A percentile compares a stretch with the other conserved stretches of the same genome.
These are phyloP conservation scores for Amaranthus tricolor DNA, from an alignment of 179 eudicot species.

Conservation along the genomic window DNA sequence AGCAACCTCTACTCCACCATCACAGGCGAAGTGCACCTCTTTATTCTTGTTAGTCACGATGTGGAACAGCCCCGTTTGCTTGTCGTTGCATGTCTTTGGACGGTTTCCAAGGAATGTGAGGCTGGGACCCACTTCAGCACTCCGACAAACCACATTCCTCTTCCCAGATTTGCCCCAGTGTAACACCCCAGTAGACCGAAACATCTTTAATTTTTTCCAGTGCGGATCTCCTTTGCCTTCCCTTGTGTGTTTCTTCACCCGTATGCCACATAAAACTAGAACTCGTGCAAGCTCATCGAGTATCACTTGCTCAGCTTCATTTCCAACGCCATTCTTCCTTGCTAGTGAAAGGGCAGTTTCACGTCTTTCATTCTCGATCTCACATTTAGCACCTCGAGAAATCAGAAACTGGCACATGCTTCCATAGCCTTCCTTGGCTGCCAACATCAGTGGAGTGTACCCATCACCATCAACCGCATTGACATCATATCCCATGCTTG, in stretches of 20 bases:
- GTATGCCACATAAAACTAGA: constrained; percentile 43
- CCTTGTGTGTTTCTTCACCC: constrained; percentile 57
- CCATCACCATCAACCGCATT: constrained; percentile 45
- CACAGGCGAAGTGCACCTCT: constrained; percentile 61
- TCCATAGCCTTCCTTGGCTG: constrained; percentile 51
- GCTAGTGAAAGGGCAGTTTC: constrained; percentile 55
- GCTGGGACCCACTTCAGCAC: constrained; percentile 63
- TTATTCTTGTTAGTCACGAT: constrained; percentile 50
- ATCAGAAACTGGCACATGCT: constrained; percentile 51
- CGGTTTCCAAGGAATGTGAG: constrained; percentile 40
- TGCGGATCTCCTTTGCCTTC: constrained; percentile 57
- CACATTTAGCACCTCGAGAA: constrained; percentile 48
- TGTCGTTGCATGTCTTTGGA: constrained; percentile 35
- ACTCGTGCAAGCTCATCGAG: constrained; percentile 51
- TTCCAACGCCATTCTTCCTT: constrained; percentile 35
- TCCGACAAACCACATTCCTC: constrained; percentile 62
- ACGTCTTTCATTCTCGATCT: constrained; percentile 32
- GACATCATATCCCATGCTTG: constrained; percentile 35
- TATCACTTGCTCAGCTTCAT: constrained; percentile 50
- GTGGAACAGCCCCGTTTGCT: constrained; percentile 52
- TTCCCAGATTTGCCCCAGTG: constrained; percentile 64
- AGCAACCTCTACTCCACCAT: constrained; percentile 53
- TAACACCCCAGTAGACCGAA: constrained; percentile 48
- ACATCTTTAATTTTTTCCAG: constrained; percentile 50
- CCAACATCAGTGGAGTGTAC: constrained; percentile 64